Conservation (phyloP, 768 basidiomycete genomes). For the Calocybe indica region DNA sequence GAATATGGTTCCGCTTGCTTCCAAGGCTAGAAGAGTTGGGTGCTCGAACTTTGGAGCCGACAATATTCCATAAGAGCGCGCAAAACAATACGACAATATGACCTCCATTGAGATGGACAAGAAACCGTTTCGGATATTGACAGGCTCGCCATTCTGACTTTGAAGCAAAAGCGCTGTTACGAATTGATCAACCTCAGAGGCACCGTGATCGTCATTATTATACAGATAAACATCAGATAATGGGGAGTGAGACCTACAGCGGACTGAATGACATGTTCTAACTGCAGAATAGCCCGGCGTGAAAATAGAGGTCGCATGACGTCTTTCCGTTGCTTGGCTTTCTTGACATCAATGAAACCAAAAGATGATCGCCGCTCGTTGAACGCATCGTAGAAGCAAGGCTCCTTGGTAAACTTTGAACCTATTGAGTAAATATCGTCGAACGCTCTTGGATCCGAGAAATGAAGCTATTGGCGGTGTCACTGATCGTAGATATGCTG, state of each 20-base stretch:
- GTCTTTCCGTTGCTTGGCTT: slow-evolving; percentile 20
- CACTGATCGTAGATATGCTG: neutral
- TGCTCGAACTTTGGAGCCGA: slow-evolving; percentile 17
- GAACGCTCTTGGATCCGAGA: slow-evolving; percentile 26
- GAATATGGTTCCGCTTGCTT: slow-evolving; percentile 5
- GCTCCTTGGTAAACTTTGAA: slow-evolving; percentile 20
- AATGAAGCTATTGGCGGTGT: slow-evolving; percentile 25
- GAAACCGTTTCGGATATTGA: slow-evolving; percentile 19
- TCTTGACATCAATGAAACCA: slow-evolving; percentile 16
- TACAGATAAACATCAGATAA: neutral
- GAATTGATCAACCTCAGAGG: slow-evolving; percentile 17
- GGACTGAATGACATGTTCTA: slow-evolving; percentile 21
- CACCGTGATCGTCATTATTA: neutral
- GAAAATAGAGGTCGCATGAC: slow-evolving; percentile 27
- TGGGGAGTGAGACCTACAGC: slow-evolving; percentile 11
- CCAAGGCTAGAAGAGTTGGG: slow-evolving; percentile 16
- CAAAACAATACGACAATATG: slow-evolving; percentile 25
- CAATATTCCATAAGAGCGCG: slow-evolving; percentile 17
- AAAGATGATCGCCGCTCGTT: slow-evolving; percentile 20
- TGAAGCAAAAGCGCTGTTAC: slow-evolving; percentile 6
- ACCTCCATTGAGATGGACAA: slow-evolving; percentile 22
- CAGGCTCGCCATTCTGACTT: slow-evolving; percentile 3
- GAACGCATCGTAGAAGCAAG: slow-evolving; percentile 18
- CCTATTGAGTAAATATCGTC: slow-evolving; percentile 23
- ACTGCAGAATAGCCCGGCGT: slow-evolving; percentile 22